Evolutionary conservation across 2,329 filamentous ascomycete genomes (phyloP), one percentile per base, ranked within the genome.

Genomic region (Metarhizium rileyi): DNA sequence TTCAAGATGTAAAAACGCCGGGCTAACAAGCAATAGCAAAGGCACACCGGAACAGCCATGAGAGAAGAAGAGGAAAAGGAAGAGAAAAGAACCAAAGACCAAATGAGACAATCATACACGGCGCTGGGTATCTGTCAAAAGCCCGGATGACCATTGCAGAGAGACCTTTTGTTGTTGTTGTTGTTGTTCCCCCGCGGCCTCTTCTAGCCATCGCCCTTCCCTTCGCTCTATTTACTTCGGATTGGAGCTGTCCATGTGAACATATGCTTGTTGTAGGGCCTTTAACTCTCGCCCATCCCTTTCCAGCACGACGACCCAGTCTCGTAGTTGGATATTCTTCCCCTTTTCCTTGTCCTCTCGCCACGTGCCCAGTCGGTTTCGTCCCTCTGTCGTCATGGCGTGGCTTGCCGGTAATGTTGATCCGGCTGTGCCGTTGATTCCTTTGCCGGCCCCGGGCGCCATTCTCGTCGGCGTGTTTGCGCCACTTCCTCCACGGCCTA

Each of bases 231-330:
- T 42, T 63, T 65, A 71, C 56, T 63, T 69, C 22, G 71, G 68
- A 48, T 70, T 68, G 14, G 74, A 75, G 45, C 66, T 63, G 56
- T 82, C 78, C 55, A 82, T 62, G 52, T 66, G 66, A 50, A 72
- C 59, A 53, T 81, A 81, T 1, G 80, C 78, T 44, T 69, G 66
- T 61, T 86, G 81, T 44, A 87, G 63, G 23, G 81, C 77, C 61
- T 72, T 78, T 56, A 70, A 70, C 63, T 89, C 84, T 56, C 74
- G 76, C 1, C 87, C 85, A 62, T 95, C 88, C 46, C 82, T 74
- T 65, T 95, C 90, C 44, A 96, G 74, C 52, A 87, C 86, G 20
- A 80, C 74, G 16, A 95, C 73, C 71, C 90, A 83, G 65, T 96
- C 91, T 49, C 91, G 78, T 47, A 95, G 72, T 69, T 96, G 90